phyloP scores from a whole-genome alignment of 805 yeast genomes.

The Lipomyces japonicus region DNA sequence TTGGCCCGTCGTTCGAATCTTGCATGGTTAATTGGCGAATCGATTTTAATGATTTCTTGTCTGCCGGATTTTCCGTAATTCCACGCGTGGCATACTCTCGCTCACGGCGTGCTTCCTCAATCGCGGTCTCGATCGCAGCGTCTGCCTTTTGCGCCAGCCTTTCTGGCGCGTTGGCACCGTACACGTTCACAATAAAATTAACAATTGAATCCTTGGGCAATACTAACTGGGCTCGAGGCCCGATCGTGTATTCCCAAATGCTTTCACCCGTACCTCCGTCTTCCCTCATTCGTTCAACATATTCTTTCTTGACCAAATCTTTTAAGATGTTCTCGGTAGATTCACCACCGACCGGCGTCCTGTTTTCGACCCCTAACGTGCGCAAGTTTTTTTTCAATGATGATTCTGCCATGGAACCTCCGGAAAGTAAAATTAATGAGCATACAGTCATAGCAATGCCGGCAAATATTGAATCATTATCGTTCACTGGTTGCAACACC shows the following conservation, averaged over 20 bases:
- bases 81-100: too few relatives aligned
- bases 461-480: conserved; percentile 13
- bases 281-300: conserved; percentile 22
- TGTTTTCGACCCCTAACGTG: conserved; percentile 6
- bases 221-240: conserved; percentile 24
- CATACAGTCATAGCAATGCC: conserved; percentile 15
- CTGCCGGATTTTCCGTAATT: too few relatives aligned
- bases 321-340: conserved; percentile 13
- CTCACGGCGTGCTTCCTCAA: conserved; percentile 6
- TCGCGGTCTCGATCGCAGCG: conserved; percentile 6
- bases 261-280: conserved; percentile 16
- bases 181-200: conserved; percentile 12
- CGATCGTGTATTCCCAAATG: conserved; percentile 16
- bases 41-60: not conserved
- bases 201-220: conserved; percentile 13
- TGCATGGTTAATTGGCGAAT: not conserved
- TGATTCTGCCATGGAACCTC: conserved; percentile 12
- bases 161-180: conserved; percentile 13
- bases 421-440: conserved; percentile 11
- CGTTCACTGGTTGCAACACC: conserved; percentile 4
- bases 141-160: conserved; percentile 9
- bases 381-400: conserved; percentile 17
- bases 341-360: conserved; percentile 19
- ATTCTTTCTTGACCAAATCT: conserved; percentile 15
- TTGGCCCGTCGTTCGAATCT: not conserved